These are phyloP conservation scores for Thraustochytrium striatum DNA, from an alignment of 352 stramenopile species.

Conservation along the genomic window DNA sequence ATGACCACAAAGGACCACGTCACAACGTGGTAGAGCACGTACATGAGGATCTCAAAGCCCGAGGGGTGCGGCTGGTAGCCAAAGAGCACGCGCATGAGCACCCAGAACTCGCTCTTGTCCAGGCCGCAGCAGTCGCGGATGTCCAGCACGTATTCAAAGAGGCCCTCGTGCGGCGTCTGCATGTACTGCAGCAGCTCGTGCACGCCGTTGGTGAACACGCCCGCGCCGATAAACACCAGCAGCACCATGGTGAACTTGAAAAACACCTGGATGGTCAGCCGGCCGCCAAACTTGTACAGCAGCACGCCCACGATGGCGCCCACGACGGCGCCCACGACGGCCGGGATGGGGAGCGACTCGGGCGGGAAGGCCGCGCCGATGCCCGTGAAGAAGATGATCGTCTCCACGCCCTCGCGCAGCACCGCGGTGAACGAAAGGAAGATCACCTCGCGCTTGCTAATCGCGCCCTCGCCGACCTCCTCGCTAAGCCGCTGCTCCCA, in stretches of 20 bases:
- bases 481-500: neutral
- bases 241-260: constrained; percentile 53
- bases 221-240: constrained; percentile 56
- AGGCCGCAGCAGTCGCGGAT: constrained; percentile 36
- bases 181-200: constrained; percentile 51
- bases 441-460: constrained; percentile 29
- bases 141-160: constrained; percentile 50
- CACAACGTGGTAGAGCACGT: constrained; percentile 54
- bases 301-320: constrained; percentile 47
- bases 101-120: constrained; percentile 55
- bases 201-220: constrained; percentile 53
- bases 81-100: constrained; percentile 53
- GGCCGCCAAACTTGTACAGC: constrained; percentile 51
- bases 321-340: constrained; percentile 53
- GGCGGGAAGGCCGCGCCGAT: constrained; percentile 32
- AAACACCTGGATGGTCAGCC: constrained; percentile 52
- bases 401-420: constrained; percentile 56
- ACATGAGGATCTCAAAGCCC: constrained; percentile 53
- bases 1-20: constrained; percentile 48
- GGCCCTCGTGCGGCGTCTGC: no score
- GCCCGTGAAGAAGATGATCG: constrained; percentile 56
- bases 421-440: constrained; percentile 55
- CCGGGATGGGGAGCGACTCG: constrained; percentile 53
- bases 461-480: neutral
- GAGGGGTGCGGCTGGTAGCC: constrained; percentile 53